A percentile compares a stretch with the other conserved stretches of the same genome.
phyloP scores from a whole-genome alignment of 23 red algal genomes.

The Gracilaria gracilis region DNA sequence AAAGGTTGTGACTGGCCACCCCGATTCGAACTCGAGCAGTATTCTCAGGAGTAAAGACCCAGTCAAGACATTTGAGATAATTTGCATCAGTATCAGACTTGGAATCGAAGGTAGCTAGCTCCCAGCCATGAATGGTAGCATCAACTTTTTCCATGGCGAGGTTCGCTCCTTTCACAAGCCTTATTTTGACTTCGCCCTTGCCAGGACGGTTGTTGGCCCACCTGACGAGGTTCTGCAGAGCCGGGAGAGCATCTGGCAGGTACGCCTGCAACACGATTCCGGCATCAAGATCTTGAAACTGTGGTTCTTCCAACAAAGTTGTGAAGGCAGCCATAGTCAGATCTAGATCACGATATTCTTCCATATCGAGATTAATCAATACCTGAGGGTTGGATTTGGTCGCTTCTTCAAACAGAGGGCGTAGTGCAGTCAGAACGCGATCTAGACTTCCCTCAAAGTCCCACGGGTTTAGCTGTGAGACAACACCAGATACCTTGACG shows the following conservation, averaged over 20 bases:
- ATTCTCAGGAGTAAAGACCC: constrained; percentile 48
- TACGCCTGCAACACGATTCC: constrained; percentile 72
- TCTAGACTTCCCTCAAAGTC: constrained; percentile 67
- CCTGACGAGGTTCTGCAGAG: constrained; percentile 40
- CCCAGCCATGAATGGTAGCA: constrained; percentile 62
- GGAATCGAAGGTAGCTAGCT: constrained; percentile 39
- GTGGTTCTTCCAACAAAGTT: constrained; percentile 25
- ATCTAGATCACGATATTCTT: constrained; percentile 67
- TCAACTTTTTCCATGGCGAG: constrained; percentile 68
- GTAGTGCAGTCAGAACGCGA: constrained; percentile 25
- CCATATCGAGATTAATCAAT: constrained; percentile 74
- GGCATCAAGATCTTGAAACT: constrained; percentile 57
- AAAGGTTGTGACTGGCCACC: constrained; percentile 70
- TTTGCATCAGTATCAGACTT: constrained; percentile 72
- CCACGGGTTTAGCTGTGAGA: constrained; percentile 59
- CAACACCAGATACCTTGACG: constrained; percentile 73
- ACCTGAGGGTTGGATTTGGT: constrained; percentile 14
- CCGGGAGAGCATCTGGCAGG: constrained; percentile 56
- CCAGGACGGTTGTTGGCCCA: constrained; percentile 56
- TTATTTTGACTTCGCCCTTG: constrained; percentile 53
- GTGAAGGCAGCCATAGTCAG: constrained; percentile 54
- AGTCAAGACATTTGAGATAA: constrained; percentile 73
- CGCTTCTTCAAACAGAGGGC: constrained; percentile 41
- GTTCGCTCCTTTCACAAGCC: constrained; percentile 69
- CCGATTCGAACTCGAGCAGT: constrained; percentile 45